These are phyloP conservation scores for Aspergillus ustus DNA, from an alignment of 2,329 filamentous ascomycete genomes.

Conservation along the genomic window DNA sequence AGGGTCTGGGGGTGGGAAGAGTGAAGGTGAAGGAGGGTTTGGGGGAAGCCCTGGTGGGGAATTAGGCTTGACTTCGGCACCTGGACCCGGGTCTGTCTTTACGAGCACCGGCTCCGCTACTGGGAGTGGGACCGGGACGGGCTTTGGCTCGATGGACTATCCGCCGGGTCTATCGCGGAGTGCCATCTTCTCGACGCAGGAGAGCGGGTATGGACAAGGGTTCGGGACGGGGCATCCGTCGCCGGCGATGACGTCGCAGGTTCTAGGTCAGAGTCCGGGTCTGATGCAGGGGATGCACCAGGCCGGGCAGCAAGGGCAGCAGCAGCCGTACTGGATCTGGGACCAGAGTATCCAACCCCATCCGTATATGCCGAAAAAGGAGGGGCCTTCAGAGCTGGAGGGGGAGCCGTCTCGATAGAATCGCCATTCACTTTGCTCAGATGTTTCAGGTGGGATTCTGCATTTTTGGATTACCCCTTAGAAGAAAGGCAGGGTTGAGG, in stretches of 20 bases:
- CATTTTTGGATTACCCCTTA: neutral
- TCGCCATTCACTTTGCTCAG: neutral
- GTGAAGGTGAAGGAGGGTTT: neutral
- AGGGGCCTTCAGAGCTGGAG: slow-evolving; percentile 9
- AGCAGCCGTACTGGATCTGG: slow-evolving; percentile 13
- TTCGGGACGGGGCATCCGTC: neutral
- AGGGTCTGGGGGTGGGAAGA: neutral
- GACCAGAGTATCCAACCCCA: slow-evolving; percentile 5
- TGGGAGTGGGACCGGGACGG: neutral
- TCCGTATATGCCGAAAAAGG: neutral
- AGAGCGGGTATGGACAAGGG: slow-evolving; percentile 1
- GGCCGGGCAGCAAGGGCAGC: neutral
- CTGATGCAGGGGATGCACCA: neutral
- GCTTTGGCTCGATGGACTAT: neutral
- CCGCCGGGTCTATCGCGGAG: neutral
- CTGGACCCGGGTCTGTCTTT: neutral
- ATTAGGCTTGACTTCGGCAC: neutral
- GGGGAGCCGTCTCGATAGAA: slow-evolving; percentile 4
- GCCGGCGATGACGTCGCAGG: neutral
- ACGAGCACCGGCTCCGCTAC: neutral
- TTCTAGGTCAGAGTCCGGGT: neutral
- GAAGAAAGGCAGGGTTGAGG: neutral
- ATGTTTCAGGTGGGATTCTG: neutral
- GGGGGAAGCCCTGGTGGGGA: slow-evolving; percentile 3
- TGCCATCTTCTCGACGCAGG: neutral